Evolutionary conservation across 805 yeast species (phyloP), one percentile per base, ranked within the genome.

Genomic region (Brettanomyces custersianus): DNA sequence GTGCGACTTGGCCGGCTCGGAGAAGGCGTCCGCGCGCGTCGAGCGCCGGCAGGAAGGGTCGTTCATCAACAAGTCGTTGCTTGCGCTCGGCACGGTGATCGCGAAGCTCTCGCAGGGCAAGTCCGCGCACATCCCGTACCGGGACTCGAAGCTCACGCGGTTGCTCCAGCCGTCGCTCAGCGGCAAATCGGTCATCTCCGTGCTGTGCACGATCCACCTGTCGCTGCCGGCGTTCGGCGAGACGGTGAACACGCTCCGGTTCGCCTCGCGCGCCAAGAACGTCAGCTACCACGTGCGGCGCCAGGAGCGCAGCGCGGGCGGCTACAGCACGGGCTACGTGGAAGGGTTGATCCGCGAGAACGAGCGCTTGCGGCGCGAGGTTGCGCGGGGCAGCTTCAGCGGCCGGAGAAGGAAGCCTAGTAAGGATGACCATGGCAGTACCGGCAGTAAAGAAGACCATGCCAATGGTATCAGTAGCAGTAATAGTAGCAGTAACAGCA

Each of bases 1-100:
- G 38, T 90, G 97, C 63, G 98, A 90, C 60, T 69, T 90, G 50
- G 98, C 98, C 0, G 98, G 98, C 20, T 82, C 95, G n/a, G 98
- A 90, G 59, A 71, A 82, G 35, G 95, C 94, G 0, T 74, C 80
- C 3, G 66, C 83, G 1, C 78, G 80, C 48, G 58, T 65, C 1
- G 96, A 85, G 51, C 70, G 97, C 48, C 65, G 96, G 37, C 85
- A 87, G 56, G 98, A 90, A 62, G 98, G 97, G 17, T 74, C 96
- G 0, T 92, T 68, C 52, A 90, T 90, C 54, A 90, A 90, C 63
- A 87, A 87, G 54, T 88, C 96, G 0, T 67, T 90, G 29, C 65
- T 90, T 35, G 94, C 97, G 0, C 68, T 90, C 34, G 87, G 96
- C 5, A 84, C 95, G 1, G 96, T 90, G n/a, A 87, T 90, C 39